These are phyloP conservation scores for Leishmania braziliensis DNA, from an alignment of 208 protist species.

Conservation along the genomic window DNA sequence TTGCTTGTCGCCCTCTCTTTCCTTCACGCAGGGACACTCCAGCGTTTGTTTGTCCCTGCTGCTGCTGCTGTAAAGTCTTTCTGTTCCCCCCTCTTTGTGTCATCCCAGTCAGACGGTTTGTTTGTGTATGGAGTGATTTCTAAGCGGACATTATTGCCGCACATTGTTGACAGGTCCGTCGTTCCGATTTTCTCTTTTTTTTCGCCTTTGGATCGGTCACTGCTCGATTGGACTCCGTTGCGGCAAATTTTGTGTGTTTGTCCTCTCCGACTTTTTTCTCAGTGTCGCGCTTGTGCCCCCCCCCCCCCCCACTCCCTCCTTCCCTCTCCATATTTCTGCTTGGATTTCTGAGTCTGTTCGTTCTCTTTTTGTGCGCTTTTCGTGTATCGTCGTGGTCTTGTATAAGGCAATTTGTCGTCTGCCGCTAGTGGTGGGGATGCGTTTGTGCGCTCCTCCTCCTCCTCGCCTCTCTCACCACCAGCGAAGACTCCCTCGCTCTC, in stretches of 20 bases:
- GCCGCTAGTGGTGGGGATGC: neutral
- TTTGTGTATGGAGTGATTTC: neutral
- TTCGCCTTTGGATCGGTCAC: neutral
- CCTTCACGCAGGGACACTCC: neutral
- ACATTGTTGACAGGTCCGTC: too few relatives aligned
- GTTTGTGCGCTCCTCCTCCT: neutral
- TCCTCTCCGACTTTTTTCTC: neutral
- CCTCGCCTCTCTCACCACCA: neutral
- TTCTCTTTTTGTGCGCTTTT: neutral
- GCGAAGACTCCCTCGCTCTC: neutral
- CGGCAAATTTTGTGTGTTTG: neutral
- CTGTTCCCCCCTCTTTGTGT: neutral
- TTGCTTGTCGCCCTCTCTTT: neutral
- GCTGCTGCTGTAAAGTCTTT: neutral
- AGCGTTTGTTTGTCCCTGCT: neutral
- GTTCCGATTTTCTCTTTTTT: neutral
- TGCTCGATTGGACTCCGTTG: neutral
- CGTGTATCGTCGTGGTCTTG: neutral
- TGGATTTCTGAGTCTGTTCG: neutral
- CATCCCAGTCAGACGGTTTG: neutral
- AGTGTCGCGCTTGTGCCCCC: neutral
- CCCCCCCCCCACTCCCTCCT: too few relatives aligned
- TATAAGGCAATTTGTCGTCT: neutral
- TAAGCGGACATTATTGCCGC: neutral
- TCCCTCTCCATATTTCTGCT: neutral